These are phyloP conservation scores for Rostrohypoxylon terebratum DNA, from an alignment of 495 filamentous ascomycete species.

Conservation along the genomic window DNA sequence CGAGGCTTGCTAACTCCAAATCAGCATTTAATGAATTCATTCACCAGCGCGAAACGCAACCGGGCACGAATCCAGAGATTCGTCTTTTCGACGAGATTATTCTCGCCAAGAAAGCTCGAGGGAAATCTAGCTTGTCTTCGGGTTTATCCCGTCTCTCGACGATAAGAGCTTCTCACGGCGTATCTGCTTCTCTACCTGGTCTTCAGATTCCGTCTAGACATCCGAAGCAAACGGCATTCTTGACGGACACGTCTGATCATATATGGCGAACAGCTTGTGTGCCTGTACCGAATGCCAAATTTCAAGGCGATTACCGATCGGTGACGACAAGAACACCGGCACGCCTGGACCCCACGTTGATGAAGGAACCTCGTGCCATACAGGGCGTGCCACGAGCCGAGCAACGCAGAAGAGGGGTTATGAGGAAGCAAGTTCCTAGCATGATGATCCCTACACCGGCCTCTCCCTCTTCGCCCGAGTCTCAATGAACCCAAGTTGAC, in stretches of 20 bases:
- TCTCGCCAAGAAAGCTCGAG: constrained; percentile 90
- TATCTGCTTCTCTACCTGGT: constrained; percentile 50
- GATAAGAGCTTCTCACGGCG: constrained; percentile 58
- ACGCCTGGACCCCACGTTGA: constrained; percentile 83
- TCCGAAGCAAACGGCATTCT: constrained; percentile 71
- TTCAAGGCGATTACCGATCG: constrained; percentile 72
- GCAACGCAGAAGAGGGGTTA: constrained; percentile 67
- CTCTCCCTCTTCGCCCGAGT: constrained; percentile 29
- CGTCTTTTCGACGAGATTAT: constrained; percentile 96
- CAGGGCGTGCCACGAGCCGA: constrained; percentile 78
- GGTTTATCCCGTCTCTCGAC: constrained; percentile 66
- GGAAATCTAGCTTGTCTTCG: constrained; percentile 64
- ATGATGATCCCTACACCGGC: constrained; percentile 58
- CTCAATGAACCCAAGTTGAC: constrained; percentile 17
- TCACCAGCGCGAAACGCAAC: constrained; percentile 82
- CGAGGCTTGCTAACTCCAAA: constrained; percentile 27
- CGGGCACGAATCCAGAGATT: constrained; percentile 70
- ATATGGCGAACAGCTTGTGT: constrained; percentile 92
- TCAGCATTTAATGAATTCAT: constrained; percentile 96
- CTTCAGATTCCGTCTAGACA: constrained; percentile 49
- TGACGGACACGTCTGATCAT: constrained; percentile 89
- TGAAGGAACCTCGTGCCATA: constrained; percentile 87
- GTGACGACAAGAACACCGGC: constrained; percentile 74
- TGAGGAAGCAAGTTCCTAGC: constrained; percentile 80
- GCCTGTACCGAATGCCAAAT: constrained; percentile 76